Evolutionary conservation across 768 basidiomycete species (phyloP).

Genomic region (Hirschioporus abietinus): DNA sequence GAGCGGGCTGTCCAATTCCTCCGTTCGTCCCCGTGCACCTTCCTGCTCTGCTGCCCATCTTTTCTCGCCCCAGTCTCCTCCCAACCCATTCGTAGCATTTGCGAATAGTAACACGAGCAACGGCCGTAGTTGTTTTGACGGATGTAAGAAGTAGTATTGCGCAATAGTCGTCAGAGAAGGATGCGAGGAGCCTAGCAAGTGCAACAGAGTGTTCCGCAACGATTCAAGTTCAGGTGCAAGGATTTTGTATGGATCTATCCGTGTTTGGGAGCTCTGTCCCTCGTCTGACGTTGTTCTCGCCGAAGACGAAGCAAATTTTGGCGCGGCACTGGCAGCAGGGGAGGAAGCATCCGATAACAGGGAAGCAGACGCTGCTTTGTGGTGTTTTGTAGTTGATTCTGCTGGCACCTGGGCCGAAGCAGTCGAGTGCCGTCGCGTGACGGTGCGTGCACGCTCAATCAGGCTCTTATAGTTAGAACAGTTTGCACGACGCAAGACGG

Average conservation of each 20-base stretch:
- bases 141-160: slow-evolving; percentile 85
- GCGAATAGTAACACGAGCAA: slow-evolving; percentile 85
- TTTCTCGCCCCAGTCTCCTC: slow-evolving; percentile 55
- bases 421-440: slow-evolving; percentile 6
- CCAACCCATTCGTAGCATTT: slow-evolving; percentile 90
- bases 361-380: neutral
- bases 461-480: slow-evolving; percentile 1
- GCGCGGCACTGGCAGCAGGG: neutral
- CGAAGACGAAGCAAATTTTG: neutral
- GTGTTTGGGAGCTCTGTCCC: slow-evolving; percentile 11
- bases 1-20: slow-evolving; percentile 76
- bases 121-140: slow-evolving; percentile 88
- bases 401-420: slow-evolving; percentile 2
- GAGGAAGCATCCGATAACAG: neutral
- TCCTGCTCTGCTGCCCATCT: slow-evolving; percentile 56
- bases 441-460: neutral
- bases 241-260: slow-evolving; percentile 61
- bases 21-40: slow-evolving; percentile 43
- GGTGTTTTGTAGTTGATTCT: neutral
- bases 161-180: slow-evolving; percentile 85
- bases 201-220: slow-evolving; percentile 66
- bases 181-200: slow-evolving; percentile 83
- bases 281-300: neutral
- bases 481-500: neutral
- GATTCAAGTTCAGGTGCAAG: slow-evolving; percentile 68